phyloP scores from a whole-genome alignment of 23 red algal genomes.

The Gracilariopsis chorda region DNA sequence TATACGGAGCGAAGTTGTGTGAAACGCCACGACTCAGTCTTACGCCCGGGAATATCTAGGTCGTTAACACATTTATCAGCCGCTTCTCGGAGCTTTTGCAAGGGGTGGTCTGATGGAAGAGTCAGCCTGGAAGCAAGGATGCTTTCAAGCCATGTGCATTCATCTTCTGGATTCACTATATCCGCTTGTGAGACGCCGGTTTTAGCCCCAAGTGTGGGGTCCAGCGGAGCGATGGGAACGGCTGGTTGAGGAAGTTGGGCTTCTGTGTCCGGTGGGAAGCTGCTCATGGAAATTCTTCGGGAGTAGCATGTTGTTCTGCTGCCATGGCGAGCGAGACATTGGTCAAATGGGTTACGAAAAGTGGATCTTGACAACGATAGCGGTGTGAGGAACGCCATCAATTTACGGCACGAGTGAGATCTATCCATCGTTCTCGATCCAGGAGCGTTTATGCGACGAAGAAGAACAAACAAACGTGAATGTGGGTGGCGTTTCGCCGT shows the following conservation, averaged over 20 bases:
- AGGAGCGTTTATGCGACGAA: too few relatives aligned
- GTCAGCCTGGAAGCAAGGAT: neutral
- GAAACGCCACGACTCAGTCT: slow-evolving; percentile 80
- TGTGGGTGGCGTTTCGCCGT: too few relatives aligned
- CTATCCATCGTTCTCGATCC: too few relatives aligned
- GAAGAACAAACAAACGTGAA: too few relatives aligned
- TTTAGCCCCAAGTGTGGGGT: slow-evolving; percentile 25
- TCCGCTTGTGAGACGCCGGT: slow-evolving; percentile 7
- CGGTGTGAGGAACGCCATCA: neutral
- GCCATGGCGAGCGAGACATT: neutral
- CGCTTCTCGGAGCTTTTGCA: neutral
- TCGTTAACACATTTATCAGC: neutral
- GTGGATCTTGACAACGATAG: neutral
- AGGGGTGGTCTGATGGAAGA: neutral
- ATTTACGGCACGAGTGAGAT: too few relatives aligned
- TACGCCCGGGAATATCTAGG: slow-evolving; percentile 23
- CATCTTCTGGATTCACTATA: neutral
- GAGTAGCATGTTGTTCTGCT: too few relatives aligned
- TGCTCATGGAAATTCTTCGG: neutral
- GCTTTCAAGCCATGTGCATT: slow-evolving; percentile 33
- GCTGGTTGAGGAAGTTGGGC: neutral
- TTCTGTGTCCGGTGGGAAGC: slow-evolving; percentile 13
- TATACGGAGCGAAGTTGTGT: slow-evolving; percentile 70
- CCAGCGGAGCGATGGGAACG: neutral
- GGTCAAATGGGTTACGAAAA: neutral